Evolutionary conservation across 2,329 filamentous ascomycete species (phyloP), one percentile per base, ranked within the genome.

Genomic region (Aspergillus novoparasiticus): DNA sequence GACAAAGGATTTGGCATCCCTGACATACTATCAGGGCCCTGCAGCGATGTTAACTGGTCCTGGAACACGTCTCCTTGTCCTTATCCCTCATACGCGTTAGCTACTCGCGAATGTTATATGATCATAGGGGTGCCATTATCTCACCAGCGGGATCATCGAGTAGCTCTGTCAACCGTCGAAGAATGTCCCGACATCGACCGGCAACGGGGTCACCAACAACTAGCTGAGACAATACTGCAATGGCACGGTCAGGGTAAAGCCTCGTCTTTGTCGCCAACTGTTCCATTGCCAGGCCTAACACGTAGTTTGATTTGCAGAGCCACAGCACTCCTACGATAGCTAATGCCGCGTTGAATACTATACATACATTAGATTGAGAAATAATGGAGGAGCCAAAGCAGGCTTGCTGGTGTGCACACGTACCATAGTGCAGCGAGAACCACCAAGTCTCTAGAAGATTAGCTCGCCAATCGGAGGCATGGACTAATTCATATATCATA

Each of bases 341-440:
- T 3, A 79, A 69, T 11, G 75, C 76, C 2, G 75, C 72, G 45
- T 78, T 69, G 61, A 75, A 72, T 41, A 76, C 73, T 78, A 11
- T n/a, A 41, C 9, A 4, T 41, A 3, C 4, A 41, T n/a, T 41
- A 41, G 19, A 9, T 41, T 41, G 2, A 41, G 14, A 16, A n/a
- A 19, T 1, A n/a, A 10, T 4, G 19, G 19, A n/a, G 6, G 6
- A 41, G 4, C 2, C 16, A 19, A 46, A 11, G 11, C 9, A 2
- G 4, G 3, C 4, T 50, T 60, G 4, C 51, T 58, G 41, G 34
- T 11, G 43, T 11, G 6, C 21, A 59, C 21, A 59, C 71, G 55
- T 68, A 77, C 76, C 72, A 64, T 77, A 77, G 59, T 76, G 74
- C 32, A 77, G 61, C 30, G 76, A 71, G 66, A 72, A 70, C 69